Evolutionary conservation across 2,329 filamentous ascomycete species (phyloP), one percentile per base, ranked within the genome.

Genomic region (Cladosporium oxysporum): DNA sequence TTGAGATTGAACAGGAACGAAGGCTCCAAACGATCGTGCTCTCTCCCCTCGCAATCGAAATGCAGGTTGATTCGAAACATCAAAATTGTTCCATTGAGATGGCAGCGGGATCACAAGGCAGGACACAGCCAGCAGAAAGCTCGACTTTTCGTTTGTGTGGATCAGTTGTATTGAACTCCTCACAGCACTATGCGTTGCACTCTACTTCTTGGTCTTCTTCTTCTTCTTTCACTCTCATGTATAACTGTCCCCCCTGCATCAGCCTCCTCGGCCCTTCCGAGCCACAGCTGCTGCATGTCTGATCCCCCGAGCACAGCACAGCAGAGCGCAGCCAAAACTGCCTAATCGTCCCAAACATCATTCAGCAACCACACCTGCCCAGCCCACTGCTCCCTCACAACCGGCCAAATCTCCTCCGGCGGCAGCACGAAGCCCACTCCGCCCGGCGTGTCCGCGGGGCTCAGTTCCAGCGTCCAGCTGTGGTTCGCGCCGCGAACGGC

Each of bases 351-450:
- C 61, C 61, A 63, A 16, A 63, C 61, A 14, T 63, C 50, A n/a
- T 49, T 23, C 50, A 63, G 49, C 61, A 63, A 57, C 61, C 61
- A 63, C 7, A 55, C 18, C 50, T 63, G 61, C 35, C 61, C 61
- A 6, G 61, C 82, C 77, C 78, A 83, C 65, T 80, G 79, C 76
- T 85, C 83, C 71, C 80, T 76, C 7, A 74, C 79, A 62, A 76
- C 80, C 2, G 82, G 82, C 69, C 77, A 37, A 69, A 85, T 85
- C 76, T 84, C 82, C 59, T 72, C 73, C 8, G 82, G 74, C 3
- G 83, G 83, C 67, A 85, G 72, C 11, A 85, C 76, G 66, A 85
- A 85, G 0, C 83, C 83, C 69, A 80, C 78, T 1, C 69, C 70
- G 1, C 83, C 83, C 16, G 79, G 82, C 70, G 84, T 83, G 64